A percentile compares a stretch with the other conserved stretches of the same genome.
Evolutionary conservation across 495 filamentous ascomycete species (phyloP).

Genomic region (Amorphotheca resinae): DNA sequence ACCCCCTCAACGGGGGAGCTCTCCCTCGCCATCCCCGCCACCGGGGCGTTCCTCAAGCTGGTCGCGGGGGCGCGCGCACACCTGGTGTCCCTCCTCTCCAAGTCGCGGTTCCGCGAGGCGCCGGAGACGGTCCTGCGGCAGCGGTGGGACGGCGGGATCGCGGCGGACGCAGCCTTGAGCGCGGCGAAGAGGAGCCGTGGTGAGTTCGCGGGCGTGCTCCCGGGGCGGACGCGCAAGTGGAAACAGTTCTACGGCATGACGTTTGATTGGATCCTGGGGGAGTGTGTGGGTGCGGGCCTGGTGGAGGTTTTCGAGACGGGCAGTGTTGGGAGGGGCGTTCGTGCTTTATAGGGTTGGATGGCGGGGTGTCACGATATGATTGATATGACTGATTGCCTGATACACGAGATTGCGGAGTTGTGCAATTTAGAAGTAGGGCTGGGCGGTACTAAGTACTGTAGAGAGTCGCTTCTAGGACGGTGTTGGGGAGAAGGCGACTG

Average conservation of each 20-base stretch:
- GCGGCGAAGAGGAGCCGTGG: conserved; percentile 51
- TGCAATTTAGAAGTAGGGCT: too few species aligned
- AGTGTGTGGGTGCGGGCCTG: conserved; percentile 66
- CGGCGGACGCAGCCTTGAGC: conserved; percentile 41
- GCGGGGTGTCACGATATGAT: not conserved
- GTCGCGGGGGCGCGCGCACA: conserved; percentile 52
- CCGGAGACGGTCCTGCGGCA: conserved; percentile 56
- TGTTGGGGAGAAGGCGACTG: too few species aligned
- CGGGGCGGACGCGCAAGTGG: conserved; percentile 73
- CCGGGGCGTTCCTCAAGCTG: conserved; percentile 63
- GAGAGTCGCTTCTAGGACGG: too few species aligned
- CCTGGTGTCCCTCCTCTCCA: conserved; percentile 50
- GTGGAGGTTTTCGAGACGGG: conserved; percentile 78
- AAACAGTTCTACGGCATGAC: conserved; percentile 61
- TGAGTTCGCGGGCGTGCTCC: conserved; percentile 57
- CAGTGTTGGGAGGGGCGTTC: conserved; percentile 63
- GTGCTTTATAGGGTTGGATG: conserved; percentile 30
- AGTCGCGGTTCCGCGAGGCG: conserved; percentile 49
- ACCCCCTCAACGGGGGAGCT: conserved; percentile 23
- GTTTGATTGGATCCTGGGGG: conserved; percentile 69
- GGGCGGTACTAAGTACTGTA: too few species aligned
- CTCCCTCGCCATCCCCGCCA: conserved; percentile 59
- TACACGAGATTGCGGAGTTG: too few species aligned
- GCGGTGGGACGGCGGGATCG: conserved; percentile 70
- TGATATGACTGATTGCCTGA: not conserved